Evolutionary conservation across 768 basidiomycete genomes (phyloP).

Genomic region (Agaricus blazei): DNA sequence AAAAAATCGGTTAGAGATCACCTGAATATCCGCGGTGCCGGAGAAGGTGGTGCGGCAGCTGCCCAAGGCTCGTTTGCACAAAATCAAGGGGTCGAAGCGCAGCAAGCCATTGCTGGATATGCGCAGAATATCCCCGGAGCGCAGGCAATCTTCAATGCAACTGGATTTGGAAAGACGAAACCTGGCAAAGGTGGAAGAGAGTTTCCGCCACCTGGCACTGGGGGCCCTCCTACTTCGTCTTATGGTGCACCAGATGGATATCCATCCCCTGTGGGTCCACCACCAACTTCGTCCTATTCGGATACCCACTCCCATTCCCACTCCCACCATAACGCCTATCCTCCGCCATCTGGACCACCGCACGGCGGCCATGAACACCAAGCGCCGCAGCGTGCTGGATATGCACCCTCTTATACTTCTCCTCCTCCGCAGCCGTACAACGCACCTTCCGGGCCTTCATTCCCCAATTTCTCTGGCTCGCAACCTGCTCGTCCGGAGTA

Average conservation of each 20-base stretch:
- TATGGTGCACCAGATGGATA: slow-evolving; percentile 19
- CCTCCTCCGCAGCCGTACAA: slow-evolving; percentile 18
- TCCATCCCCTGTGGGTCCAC: slow-evolving; percentile 15
- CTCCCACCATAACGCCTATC: background rate
- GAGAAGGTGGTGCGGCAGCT: slow-evolving; percentile 43
- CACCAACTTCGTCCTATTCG: slow-evolving; percentile 16
- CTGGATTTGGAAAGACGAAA: slow-evolving; percentile 19
- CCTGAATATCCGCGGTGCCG: slow-evolving; percentile 57
- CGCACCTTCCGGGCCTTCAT: slow-evolving; percentile 13
- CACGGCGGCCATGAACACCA: background rate
- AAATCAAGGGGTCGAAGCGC: slow-evolving; percentile 42
- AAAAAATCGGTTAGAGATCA: slow-evolving; percentile 70
- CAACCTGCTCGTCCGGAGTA: background rate
- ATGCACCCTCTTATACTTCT: slow-evolving; percentile 28
- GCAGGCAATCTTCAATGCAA: slow-evolving; percentile 31
- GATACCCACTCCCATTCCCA: background rate
- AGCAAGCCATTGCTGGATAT: slow-evolving; percentile 43
- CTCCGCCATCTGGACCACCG: slow-evolving; percentile 1
- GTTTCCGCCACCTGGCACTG: slow-evolving; percentile 1
- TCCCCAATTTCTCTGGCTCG: slow-evolving; percentile 13
- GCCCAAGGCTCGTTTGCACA: slow-evolving; percentile 45
- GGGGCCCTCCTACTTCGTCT: slow-evolving; percentile 4
- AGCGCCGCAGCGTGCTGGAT: slow-evolving; percentile 20
- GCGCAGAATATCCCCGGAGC: slow-evolving; percentile 44
- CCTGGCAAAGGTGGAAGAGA: slow-evolving; percentile 19